Evolutionary conservation across 306 rosid species (phyloP), one percentile per base, ranked within the genome.

Genomic region (Senna tora): DNA sequence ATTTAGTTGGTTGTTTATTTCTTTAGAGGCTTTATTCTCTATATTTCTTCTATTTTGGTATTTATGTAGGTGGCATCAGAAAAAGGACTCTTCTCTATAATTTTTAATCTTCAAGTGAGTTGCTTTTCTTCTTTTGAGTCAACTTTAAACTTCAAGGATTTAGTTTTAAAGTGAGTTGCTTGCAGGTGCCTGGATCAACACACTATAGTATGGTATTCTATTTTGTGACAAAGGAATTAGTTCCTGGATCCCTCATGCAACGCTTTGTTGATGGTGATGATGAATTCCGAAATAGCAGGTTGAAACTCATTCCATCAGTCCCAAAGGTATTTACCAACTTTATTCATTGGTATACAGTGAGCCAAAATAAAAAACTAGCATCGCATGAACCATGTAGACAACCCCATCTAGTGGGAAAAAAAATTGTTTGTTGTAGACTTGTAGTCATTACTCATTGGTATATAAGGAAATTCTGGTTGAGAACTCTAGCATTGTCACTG

Each of bases 151-250:
- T 12, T 73, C 9, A 38, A 71, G 67, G 45, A 15, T 47, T 52
- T 45, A 38, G 38, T 81, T 77, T 42, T 70, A 65, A 66, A 76
- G 73, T 73, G 75, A 81, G 76, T 43, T 66, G 70, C 50, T 14
- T 79, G 69, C 81, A 94, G 99, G 97, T 94, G 72, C 99, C 99
- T 33, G 97, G 77, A 7, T 91, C 99, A 79, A 89, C 89, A 36
- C 97, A 94, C 83, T 91, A 94, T 70, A 94, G 99, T 81, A 94
- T 94, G 99, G 95, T 94, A 61, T 94, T 94, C 75, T 94, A 94
- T 86, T 94, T 91, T 80, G 99, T 94, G 80, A 84, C 89, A 21
- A 94, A 81, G 76, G 90, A 84, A 34, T 82, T 94, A 73, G 87
- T 84, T 79, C 90, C 88, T 59, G 97, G 96, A 69, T 89, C 99